These are phyloP conservation scores for Stylosanthes scabra DNA, from an alignment of 331 rosid genomes.

Conservation along the genomic window DNA sequence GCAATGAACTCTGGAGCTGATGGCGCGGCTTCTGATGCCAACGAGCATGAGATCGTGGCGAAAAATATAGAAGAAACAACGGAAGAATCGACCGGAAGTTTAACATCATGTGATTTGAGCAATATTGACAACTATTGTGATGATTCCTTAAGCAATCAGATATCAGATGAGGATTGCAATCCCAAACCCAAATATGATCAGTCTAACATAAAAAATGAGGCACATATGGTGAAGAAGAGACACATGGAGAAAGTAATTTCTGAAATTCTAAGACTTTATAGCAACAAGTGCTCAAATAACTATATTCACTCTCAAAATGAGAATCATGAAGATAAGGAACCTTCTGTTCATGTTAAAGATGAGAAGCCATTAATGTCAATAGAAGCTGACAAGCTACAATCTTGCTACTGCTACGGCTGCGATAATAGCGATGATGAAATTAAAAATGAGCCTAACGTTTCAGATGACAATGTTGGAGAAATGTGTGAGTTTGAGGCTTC, in stretches of 20 bases:
- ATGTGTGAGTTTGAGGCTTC: slow-evolving; percentile 6
- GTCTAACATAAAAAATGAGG: slow-evolving; percentile 4
- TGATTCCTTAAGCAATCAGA: slow-evolving; percentile 4
- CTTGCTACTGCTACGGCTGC: background rate
- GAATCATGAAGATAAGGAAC: slow-evolving; percentile 4
- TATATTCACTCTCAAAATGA: slow-evolving; percentile 10
- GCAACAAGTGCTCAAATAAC: background rate
- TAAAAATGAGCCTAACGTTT: slow-evolving; percentile 4
- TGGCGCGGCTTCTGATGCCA: background rate
- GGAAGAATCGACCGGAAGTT: background rate
- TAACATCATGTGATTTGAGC: background rate
- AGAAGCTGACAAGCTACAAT: background rate
- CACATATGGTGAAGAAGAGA: slow-evolving; percentile 10
- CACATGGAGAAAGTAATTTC: slow-evolving; percentile 30
- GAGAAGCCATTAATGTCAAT: slow-evolving; percentile 3
- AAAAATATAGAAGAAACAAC: slow-evolving; percentile 16
- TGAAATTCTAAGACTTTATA: slow-evolving; percentile 30
- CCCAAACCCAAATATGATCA: background rate
- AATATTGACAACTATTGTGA: background rate
- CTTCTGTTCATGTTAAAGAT: slow-evolving; percentile 5
- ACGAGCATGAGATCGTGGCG: background rate
- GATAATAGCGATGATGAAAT: background rate
- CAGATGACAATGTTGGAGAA: slow-evolving; percentile 8
- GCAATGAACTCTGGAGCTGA: background rate
- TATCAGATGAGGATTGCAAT: slow-evolving; percentile 8